phyloP scores from a whole-genome alignment of 2,329 filamentous ascomycete species.

The Epichloe baconii region DNA sequence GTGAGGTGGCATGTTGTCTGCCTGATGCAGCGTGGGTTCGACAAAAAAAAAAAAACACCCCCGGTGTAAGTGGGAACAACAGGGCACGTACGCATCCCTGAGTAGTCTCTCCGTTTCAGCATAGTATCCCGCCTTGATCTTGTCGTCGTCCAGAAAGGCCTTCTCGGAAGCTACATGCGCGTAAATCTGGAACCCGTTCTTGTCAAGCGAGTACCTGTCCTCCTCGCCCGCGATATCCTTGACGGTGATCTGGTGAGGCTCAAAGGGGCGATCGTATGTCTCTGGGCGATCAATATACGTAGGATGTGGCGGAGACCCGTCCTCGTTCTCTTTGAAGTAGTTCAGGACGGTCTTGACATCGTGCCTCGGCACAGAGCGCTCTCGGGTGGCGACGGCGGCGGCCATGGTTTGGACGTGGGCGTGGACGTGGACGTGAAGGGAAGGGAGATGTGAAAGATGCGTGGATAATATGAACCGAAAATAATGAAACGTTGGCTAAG shows the following conservation, averaged over 20 bases:
- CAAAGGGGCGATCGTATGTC: slow-evolving; percentile 18
- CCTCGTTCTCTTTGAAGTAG: slow-evolving; percentile 27
- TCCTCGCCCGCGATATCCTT: slow-evolving; percentile 24
- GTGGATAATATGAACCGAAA: too few species aligned
- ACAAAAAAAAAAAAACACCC: too few species aligned
- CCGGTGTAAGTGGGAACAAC: slow-evolving; percentile 1
- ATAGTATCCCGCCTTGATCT: slow-evolving; percentile 54
- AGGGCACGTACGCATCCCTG: slow-evolving; percentile 35
- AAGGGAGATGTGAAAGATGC: too few species aligned
- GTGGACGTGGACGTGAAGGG: too few species aligned
- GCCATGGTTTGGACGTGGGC: slow-evolving; percentile 9
- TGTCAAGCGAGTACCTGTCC: slow-evolving; percentile 23
- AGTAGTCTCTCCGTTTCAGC: slow-evolving; percentile 56
- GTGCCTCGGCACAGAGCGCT: slow-evolving; percentile 4
- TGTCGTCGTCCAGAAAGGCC: slow-evolving; percentile 38
- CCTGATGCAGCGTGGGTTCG: too few species aligned
- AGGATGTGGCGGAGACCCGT: slow-evolving; percentile 26
- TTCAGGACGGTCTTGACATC: slow-evolving; percentile 24
- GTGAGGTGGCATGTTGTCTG: too few species aligned
- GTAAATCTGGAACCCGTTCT: slow-evolving; percentile 24
- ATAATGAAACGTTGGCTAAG: too few species aligned
- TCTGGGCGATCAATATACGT: slow-evolving; percentile 22
- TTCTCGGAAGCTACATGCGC: slow-evolving; percentile 19
- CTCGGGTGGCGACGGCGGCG: slow-evolving; percentile 7
- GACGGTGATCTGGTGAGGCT: slow-evolving; percentile 18